phyloP scores from a whole-genome alignment of 2,329 filamentous ascomycete species.

The Teratosphaeria destructans region DNA sequence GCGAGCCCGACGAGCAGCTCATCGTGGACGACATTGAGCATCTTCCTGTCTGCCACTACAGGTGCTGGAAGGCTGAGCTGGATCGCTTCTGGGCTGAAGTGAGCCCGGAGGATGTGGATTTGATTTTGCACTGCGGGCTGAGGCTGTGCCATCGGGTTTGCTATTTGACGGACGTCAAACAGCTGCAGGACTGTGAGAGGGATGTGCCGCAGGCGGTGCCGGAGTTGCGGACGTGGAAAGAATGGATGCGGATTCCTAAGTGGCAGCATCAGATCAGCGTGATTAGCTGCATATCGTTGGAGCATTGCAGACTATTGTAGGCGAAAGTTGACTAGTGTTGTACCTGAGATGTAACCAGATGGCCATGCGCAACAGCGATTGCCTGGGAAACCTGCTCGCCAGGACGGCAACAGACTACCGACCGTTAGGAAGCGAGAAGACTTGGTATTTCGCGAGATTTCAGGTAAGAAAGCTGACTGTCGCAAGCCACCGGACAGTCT shows the following conservation, averaged over 20 bases:
- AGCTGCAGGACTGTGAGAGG: background rate
- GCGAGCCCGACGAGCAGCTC: background rate
- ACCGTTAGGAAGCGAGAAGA: background rate
- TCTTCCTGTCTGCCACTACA: slow-evolving; percentile 2
- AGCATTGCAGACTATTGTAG: background rate
- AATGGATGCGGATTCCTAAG: background rate
- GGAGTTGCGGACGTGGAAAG: background rate
- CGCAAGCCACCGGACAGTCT: background rate
- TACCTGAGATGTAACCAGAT: background rate
- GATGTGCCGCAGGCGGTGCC: background rate
- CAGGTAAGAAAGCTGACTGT: background rate
- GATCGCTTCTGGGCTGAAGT: background rate
- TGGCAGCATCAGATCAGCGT: background rate
- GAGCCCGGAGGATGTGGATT: background rate
- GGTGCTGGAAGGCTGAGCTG: slow-evolving; percentile 1
- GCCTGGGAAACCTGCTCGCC: background rate
- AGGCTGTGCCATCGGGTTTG: slow-evolving; percentile 3
- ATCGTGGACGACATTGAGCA: slow-evolving; percentile 1
- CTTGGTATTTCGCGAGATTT: background rate
- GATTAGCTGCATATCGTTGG: background rate
- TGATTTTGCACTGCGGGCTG: background rate
- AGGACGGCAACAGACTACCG: background rate
- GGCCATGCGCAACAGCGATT: background rate
- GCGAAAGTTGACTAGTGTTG: background rate
- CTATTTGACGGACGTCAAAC: slow-evolving; percentile 1